Evolutionary conservation across 2,329 filamentous ascomycete species (phyloP).

Genomic region (Samsoniella hepiali): DNA sequence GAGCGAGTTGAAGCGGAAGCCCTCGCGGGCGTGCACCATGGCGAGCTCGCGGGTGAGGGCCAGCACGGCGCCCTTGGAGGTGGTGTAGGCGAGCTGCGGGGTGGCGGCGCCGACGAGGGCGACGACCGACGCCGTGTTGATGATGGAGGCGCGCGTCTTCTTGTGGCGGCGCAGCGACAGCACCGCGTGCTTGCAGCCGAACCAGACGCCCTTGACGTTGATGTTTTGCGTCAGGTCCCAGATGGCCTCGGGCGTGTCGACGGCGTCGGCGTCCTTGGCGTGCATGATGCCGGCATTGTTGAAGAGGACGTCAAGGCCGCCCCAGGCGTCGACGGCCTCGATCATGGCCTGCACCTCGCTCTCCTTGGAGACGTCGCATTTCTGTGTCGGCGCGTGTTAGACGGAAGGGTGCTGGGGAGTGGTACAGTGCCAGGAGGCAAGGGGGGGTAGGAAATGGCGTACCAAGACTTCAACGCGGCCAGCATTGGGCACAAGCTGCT

Average conservation of each 20-base stretch:
- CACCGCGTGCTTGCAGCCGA: conserved; percentile 87
- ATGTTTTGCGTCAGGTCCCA: conserved; percentile 93
- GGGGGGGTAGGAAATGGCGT: conserved; percentile 21
- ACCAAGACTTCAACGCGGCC: conserved; percentile 59
- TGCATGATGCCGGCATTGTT: conserved; percentile 99
- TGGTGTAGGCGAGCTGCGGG: conserved; percentile 88
- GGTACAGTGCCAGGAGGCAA: not conserved
- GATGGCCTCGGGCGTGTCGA: conserved; percentile 82
- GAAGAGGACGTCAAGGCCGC: conserved; percentile 88
- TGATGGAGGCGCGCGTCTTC: conserved; percentile 77
- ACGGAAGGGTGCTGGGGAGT: too few relatives aligned
- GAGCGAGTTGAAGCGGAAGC: conserved; percentile 84
- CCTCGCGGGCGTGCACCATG: conserved; percentile 85
- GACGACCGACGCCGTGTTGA: conserved; percentile 90
- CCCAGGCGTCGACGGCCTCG: conserved; percentile 74
- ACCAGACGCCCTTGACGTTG: conserved; percentile 99
- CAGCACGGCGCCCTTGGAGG: conserved; percentile 87
- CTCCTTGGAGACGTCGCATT: conserved; percentile 82
- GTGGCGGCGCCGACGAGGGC: conserved; percentile 84
- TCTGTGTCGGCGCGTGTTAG: conserved; percentile 22
- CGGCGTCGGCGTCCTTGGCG: conserved; percentile 71
- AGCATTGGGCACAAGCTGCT: conserved; percentile 64
- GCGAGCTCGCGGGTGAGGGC: conserved; percentile 87
- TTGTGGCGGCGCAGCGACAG: conserved; percentile 73
- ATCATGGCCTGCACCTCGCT: conserved; percentile 71